These are phyloP conservation scores for Arthrobotrys iridis DNA, from an alignment of 2,329 filamentous ascomycete genomes.

Conservation along the genomic window DNA sequence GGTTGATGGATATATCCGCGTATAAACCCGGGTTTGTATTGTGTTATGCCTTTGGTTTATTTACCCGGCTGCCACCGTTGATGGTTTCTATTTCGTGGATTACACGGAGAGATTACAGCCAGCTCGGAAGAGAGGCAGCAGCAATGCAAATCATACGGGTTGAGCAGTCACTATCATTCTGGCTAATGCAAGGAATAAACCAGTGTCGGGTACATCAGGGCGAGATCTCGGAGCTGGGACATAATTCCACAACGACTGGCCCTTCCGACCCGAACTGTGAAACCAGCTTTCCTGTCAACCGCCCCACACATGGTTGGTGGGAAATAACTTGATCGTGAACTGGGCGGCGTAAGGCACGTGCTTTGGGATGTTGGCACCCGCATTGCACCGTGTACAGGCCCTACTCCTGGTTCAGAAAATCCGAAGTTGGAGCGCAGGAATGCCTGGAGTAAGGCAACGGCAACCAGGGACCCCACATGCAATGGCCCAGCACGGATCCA, in stretches of 20 bases:
- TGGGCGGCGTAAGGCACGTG: constrained; percentile 50
- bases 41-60: constrained; percentile 7
- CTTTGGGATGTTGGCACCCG: constrained; percentile 33
- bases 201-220: background rate
- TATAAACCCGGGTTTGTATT: constrained; percentile 13
- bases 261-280: constrained; percentile 30
- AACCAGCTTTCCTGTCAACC: constrained; percentile 36
- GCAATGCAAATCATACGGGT: constrained; percentile 19
- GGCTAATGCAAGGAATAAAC: constrained; percentile 41
- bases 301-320: constrained; percentile 34
- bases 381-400: constrained; percentile 32
- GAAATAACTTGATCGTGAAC: constrained; percentile 34
- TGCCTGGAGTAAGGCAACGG: constrained; percentile 36
- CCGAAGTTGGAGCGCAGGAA: constrained; percentile 40
- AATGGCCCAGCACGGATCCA: constrained; percentile 51
- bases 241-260: constrained; percentile 1
- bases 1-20: constrained; percentile 35
- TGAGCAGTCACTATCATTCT: constrained; percentile 20
- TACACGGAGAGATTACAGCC: constrained; percentile 7
- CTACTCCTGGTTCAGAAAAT: constrained; percentile 26
- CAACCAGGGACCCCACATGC: constrained; percentile 38
- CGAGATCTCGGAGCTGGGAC: constrained; percentile 16
- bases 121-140: constrained; percentile 15
- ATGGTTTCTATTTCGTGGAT: background rate
- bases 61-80: constrained; percentile 24